Percentiles rank a stretch among this genome's conserved stretches.
phyloP scores from a whole-genome alignment of 306 rosid species.

The Dicorynia guianensis region DNA sequence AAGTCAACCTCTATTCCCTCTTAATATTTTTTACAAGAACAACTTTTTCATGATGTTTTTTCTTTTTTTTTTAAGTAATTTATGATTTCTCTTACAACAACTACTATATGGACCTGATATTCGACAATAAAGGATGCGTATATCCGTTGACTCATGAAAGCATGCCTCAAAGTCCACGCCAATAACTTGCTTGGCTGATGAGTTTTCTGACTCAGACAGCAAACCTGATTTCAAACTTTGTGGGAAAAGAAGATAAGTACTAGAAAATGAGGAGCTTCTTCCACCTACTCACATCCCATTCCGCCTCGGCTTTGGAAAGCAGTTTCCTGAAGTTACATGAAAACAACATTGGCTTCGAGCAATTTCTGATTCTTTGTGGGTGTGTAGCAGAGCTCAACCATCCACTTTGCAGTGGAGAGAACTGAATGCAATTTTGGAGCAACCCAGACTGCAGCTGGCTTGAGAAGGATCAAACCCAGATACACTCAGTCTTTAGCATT shows the following conservation, averaged over 20 bases:
- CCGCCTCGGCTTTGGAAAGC: slow-evolving; percentile 5
- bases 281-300: slow-evolving; percentile 12
- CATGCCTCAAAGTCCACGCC: no score
- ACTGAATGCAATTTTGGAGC: slow-evolving; percentile 6
- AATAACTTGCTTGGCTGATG: no score
- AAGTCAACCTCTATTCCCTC: no score
- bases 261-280: slow-evolving; percentile 15
- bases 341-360: not conserved
- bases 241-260: not conserved
- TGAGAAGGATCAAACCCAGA: not conserved
- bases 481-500: slow-evolving; percentile 37
- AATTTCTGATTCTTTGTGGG: slow-evolving; percentile 7
- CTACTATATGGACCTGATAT: no score
- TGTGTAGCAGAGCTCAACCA: slow-evolving; percentile 15
- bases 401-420: slow-evolving; percentile 15
- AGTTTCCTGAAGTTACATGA: slow-evolving; percentile 8
- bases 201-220: no score
- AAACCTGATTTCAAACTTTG: no score
- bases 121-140: no score
- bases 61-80: no score
- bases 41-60: no score
- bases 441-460: not conserved
- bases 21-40: no score
- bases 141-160: no score
- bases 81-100: no score